These are phyloP conservation scores for Candida sp. DNA, from an alignment of 1,139 yeast genomes.

Conservation along the genomic window DNA sequence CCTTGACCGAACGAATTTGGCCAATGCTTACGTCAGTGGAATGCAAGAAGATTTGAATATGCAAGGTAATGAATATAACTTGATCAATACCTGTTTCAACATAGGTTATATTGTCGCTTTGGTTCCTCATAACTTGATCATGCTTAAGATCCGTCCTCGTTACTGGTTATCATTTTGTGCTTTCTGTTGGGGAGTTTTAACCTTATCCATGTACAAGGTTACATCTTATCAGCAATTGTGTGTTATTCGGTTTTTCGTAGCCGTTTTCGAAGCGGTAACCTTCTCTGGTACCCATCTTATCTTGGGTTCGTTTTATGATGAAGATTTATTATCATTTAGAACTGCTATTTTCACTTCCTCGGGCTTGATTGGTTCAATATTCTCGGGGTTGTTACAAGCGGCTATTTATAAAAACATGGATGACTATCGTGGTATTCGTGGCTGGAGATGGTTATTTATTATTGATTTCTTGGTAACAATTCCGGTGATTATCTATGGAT, in stretches of 20 bases:
- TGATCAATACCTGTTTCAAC: slow-evolving; percentile 53
- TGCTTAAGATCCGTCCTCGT: slow-evolving; percentile 50
- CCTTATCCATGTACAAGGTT: slow-evolving; percentile 48
- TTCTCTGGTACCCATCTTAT: slow-evolving; percentile 55
- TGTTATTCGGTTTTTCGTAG: slow-evolving; percentile 53
- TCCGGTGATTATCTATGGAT: slow-evolving; percentile 52
- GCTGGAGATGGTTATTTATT: slow-evolving; percentile 41
- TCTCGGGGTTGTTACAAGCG: slow-evolving; percentile 34
- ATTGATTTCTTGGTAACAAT: slow-evolving; percentile 34
- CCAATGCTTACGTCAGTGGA: slow-evolving; percentile 61
- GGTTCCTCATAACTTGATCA: slow-evolving; percentile 52
- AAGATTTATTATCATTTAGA: slow-evolving; percentile 9
- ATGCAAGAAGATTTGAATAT: slow-evolving; percentile 52
- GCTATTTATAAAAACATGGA: slow-evolving; percentile 32
- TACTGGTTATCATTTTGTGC: slow-evolving; percentile 55
- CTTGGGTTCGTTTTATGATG: slow-evolving; percentile 9
- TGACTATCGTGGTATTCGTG: slow-evolving; percentile 24
- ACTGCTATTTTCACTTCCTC: slow-evolving; percentile 52
- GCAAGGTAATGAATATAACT: slow-evolving; percentile 46
- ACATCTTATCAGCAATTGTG: slow-evolving; percentile 42
- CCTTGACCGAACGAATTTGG: slow-evolving; percentile 44
- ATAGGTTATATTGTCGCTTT: slow-evolving; percentile 59
- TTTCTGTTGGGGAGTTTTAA: slow-evolving; percentile 52
- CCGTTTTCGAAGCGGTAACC: slow-evolving; percentile 52
- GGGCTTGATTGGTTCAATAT: slow-evolving; percentile 51